These are phyloP conservation scores for Magnusiomyces fungicola DNA, from an alignment of 1,139 yeast species.

Conservation along the genomic window DNA sequence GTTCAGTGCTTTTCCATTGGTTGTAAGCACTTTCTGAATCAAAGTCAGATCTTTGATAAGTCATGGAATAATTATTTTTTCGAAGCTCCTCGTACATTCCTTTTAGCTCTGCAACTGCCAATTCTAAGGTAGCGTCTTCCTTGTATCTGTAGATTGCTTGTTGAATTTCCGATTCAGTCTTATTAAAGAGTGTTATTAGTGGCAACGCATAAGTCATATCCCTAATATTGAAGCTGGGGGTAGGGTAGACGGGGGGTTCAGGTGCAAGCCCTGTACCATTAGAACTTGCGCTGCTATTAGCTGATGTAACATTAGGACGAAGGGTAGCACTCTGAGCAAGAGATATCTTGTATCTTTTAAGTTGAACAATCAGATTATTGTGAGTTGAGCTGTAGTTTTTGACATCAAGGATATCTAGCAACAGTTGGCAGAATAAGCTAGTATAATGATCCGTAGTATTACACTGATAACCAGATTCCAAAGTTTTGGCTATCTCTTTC, in stretches of 20 bases:
- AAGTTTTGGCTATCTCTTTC: conserved; percentile 52
- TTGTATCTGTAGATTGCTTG: conserved; percentile 27
- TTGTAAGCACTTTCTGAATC: conserved; percentile 36
- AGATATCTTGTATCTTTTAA: conserved; percentile 25
- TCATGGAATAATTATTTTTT: conserved; percentile 39
- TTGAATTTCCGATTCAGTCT: conserved; percentile 24
- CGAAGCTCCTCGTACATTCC: conserved; percentile 37
- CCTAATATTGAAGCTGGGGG: conserved; percentile 26
- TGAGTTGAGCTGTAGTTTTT: conserved; percentile 24
- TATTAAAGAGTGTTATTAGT: conserved; percentile 21
- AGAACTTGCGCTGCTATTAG: neutral
- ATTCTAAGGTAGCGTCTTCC: conserved; percentile 39
- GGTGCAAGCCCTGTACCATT: conserved; percentile 8
- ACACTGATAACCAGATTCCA: conserved; percentile 30
- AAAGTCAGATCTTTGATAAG: conserved; percentile 38
- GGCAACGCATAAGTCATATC: conserved; percentile 27
- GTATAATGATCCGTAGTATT: conserved; percentile 47
- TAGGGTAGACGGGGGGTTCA: conserved; percentile 18
- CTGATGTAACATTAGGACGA: conserved; percentile 5
- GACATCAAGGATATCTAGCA: conserved; percentile 43
- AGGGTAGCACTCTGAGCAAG: conserved; percentile 12
- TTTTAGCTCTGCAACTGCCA: conserved; percentile 42
- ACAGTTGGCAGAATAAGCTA: conserved; percentile 47
- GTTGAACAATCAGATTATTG: conserved; percentile 26
- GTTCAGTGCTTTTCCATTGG: conserved; percentile 49